phyloP scores from a whole-genome alignment of 2,329 filamentous ascomycete genomes.

The Claviceps paspali region DNA sequence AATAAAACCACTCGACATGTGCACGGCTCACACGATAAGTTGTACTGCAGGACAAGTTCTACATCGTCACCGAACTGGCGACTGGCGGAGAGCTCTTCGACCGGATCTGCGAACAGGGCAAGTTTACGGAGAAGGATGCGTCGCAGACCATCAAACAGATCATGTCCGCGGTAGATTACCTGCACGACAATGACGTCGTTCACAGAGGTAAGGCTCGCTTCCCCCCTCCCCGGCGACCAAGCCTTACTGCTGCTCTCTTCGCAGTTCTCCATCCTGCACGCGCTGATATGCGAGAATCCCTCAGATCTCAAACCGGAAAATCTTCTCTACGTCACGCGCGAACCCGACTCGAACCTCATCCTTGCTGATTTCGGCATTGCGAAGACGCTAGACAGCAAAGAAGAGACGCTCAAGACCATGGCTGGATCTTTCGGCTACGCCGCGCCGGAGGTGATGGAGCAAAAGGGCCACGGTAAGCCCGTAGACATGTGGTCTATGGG shows the following conservation, averaged over 20 bases:
- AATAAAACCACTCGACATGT: background rate
- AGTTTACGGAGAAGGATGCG: conserved; percentile 96
- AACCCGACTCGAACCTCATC: conserved; percentile 67
- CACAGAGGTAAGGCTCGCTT: conserved; percentile 55
- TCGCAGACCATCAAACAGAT: conserved; percentile 92
- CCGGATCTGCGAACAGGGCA: conserved; percentile 93
- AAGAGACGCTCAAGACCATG: conserved; percentile 94
- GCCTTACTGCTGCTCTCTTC: no score
- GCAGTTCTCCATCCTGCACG: background rate
- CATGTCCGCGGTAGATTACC: conserved; percentile 80
- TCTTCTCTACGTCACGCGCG: conserved; percentile 75
- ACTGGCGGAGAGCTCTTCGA: conserved; percentile 96
- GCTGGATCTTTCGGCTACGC: conserved; percentile 97
- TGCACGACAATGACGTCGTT: conserved; percentile 88
- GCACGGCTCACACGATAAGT: background rate
- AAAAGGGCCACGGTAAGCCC: conserved; percentile 91
- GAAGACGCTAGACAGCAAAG: conserved; percentile 85
- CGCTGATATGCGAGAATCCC: background rate
- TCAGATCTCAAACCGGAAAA: conserved; percentile 96
- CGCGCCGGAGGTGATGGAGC: conserved; percentile 95
- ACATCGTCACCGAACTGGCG: conserved; percentile 93
- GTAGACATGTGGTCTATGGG: conserved; percentile 99
- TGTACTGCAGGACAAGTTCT: conserved; percentile 96
- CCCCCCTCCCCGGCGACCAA: conserved; percentile 4
- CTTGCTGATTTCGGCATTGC: conserved; percentile 97